Evolutionary conservation across 116 monocot genomes (phyloP), one percentile per base, ranked within the genome.

Genomic region (Thalassia testudinum): DNA sequence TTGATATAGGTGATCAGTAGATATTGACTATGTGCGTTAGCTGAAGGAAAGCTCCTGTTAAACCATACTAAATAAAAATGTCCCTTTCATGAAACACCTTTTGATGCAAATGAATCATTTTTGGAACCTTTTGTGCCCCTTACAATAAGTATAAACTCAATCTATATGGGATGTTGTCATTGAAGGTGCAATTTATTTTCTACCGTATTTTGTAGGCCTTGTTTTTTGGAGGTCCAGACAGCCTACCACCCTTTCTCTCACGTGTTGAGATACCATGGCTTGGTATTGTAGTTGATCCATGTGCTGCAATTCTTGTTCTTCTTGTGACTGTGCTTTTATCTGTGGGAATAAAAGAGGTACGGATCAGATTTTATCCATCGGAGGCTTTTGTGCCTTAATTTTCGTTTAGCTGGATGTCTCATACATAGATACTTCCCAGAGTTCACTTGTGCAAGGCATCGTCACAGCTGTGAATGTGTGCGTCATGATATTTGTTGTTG

Each of bases 271-370:
- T 99, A 65, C 86, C 89, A 57, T 68, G 77, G 58, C 62, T 82
- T 58, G 75, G 80, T 62, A 37, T 90, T 27, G 67, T 78, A 15
- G 86, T 90, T 54, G 99, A 99, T 68, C 99, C 99, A n/a, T 90
- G 86, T 69, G 90, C 99, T 42, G 78, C 99, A 10, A 12, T 90
- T 61, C 82, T 99, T 50, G 80, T 83, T 42, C 64, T 86, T 17
- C 16, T 76, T 21, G 86, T 83, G 7, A 99, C 91, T 48, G 79
- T 56, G 8, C 70, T 99, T 24, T 71, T 99, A 21, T 99, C 90
- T 57, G 37, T 78, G 23, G 99, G 99, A 43, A 99, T 99, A 67
- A 99, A 90, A 56, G 86, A 99, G 91, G 99, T 99, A 72, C 53
- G n/a, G 22, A 56, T 20, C 54, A 21, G 22, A 12, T 63, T 63